A percentile compares a stretch with the other conserved stretches of the same genome.
Conservation (phyloP, 139 green algal species). For the Chlorella sp. region DNA sequence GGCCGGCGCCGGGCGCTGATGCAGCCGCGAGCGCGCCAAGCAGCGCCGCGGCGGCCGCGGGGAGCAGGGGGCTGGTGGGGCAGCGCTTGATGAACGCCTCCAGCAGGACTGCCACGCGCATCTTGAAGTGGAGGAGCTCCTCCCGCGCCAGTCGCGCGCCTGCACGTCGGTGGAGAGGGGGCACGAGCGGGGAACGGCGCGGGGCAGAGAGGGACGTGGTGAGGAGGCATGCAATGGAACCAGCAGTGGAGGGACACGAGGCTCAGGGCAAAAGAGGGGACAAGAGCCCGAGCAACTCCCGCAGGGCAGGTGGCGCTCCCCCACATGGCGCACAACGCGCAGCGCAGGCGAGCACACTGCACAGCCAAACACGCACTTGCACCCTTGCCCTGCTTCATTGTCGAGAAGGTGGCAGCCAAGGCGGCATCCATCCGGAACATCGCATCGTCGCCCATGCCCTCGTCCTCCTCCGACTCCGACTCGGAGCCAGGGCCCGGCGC, state of each 20-base stretch:
- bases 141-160: slow-evolving; percentile 35
- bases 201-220: too few relatives aligned
- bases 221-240: too few relatives aligned
- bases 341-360: too few relatives aligned
- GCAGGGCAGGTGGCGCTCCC: too few relatives aligned
- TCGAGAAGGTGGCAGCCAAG: slow-evolving; percentile 59
- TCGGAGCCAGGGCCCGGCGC: not conserved
- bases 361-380: too few relatives aligned
- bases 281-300: too few relatives aligned
- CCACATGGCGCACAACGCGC: too few relatives aligned
- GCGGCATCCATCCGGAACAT: slow-evolving; percentile 83
- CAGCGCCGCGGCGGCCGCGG: slow-evolving; percentile 49
- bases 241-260: too few relatives aligned
- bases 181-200: too few relatives aligned
- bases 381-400: slow-evolving; percentile 36
- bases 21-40: slow-evolving; percentile 44
- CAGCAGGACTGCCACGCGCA: slow-evolving; percentile 67
- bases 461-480: slow-evolving; percentile 15
- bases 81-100: slow-evolving; percentile 66
- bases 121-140: slow-evolving; percentile 65
- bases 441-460: slow-evolving; percentile 56
- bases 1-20: slow-evolving; percentile 15
- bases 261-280: too few relatives aligned
- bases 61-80: slow-evolving; percentile 58
- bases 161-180: too few relatives aligned